These are phyloP conservation scores for Dichotomocladium elegans DNA, from an alignment of 371 early-diverging fungal genomes.

Conservation along the genomic window DNA sequence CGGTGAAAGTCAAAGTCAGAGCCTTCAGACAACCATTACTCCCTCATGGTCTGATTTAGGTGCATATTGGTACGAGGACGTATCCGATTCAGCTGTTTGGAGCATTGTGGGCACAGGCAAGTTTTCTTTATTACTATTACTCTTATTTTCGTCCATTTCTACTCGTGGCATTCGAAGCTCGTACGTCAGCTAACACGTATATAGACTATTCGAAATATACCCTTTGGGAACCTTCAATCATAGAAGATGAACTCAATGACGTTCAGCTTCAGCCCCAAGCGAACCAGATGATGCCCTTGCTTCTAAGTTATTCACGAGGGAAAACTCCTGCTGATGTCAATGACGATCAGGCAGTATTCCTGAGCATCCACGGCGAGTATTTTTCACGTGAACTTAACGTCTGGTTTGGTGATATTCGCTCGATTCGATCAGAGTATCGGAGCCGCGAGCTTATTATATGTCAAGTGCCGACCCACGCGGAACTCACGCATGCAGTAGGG, in stretches of 20 bases:
- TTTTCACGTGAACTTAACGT: constrained; percentile 66
- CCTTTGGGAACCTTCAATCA: constrained; percentile 49
- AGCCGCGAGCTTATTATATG: constrained; percentile 13
- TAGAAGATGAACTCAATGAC: constrained; percentile 5
- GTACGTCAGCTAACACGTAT: not conserved
- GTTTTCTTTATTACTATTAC: not conserved
- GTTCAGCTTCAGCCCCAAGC: not conserved
- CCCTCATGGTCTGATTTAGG: constrained; percentile 15
- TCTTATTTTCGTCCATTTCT: not conserved
- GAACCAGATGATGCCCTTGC: not conserved
- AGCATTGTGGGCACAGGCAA: constrained; percentile 69
- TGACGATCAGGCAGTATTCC: not conserved
- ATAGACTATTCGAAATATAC: constrained; percentile 64
- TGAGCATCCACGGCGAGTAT: constrained; percentile 42
- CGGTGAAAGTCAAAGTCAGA: not conserved
- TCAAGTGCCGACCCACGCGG: constrained; percentile 5
- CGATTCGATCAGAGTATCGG: constrained; percentile 17
- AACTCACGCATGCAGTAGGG: constrained; percentile 3
- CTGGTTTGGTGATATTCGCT: constrained; percentile 60
- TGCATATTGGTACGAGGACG: constrained; percentile 67
- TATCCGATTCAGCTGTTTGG: constrained; percentile 81
- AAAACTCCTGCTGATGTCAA: not conserved
- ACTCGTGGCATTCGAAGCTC: not conserved
- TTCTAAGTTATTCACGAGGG: constrained; percentile 1
- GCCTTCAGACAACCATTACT: not conserved